Evolutionary conservation across 1,139 yeast species (phyloP), one percentile per base, ranked within the genome.

Genomic region (Sugiyamaella neomexicana): DNA sequence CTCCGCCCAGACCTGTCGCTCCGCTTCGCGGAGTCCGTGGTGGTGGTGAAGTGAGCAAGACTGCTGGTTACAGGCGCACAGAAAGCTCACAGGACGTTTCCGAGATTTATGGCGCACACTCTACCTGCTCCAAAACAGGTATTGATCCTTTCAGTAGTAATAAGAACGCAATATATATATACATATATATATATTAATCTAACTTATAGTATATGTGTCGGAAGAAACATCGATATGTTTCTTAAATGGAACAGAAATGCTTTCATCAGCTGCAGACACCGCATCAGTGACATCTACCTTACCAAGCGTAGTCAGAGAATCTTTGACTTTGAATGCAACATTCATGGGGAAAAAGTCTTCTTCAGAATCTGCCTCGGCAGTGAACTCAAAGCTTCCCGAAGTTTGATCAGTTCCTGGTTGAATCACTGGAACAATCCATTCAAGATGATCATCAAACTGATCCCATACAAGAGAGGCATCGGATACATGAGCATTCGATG

Each of bases 261-360:
- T 74, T 51, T 68, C 74, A 44, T 72, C 73, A 29, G 62, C 61
- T 17, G 72, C 70, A 25, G 71, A 68, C 15, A 72, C 73, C 52
- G 80, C 76, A 54, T 72, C 76, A n/a, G 69, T 64, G 46, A 81
- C 76, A 52, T 72, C 75, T 46, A 81, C 75, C 44, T 74, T 72
- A 53, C 81, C 80, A 54, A 79, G 67, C 17, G 79, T 73, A 37
- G 70, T 61, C 37, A 62, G 53, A 39, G 70, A 68, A 23, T 69
- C 74, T 54, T 69, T 68, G 46, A 72, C 69, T 20, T 62, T 61
- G 68, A 85, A 83, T 53, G 74, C 71, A 40, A 89, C 80, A 62
- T 82, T 82, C 79, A 93, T 83, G 59, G 99, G 99, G 87, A 90
- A 91, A 66, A 93, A 77, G 17, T 85, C 80, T 60, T 90, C 96